These are phyloP conservation scores for Fusarium sp. DNA, from an alignment of 2,329 filamentous ascomycete genomes.

Conservation along the genomic window DNA sequence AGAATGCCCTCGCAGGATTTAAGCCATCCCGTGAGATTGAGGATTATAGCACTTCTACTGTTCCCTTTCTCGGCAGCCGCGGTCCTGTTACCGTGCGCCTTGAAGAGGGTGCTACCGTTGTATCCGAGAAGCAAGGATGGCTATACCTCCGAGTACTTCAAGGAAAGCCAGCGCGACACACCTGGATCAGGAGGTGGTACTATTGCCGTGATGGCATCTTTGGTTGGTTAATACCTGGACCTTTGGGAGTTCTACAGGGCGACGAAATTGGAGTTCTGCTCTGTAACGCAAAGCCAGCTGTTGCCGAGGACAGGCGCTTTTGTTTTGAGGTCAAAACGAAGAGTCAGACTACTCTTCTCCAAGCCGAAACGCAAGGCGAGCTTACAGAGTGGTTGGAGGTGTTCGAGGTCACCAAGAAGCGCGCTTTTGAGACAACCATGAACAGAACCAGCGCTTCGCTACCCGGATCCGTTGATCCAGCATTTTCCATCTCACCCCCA, in stretches of 20 bases:
- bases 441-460: conserved; percentile 61
- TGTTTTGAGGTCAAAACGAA: conserved; percentile 99
- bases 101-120: conserved; percentile 61
- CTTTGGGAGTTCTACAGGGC: conserved; percentile 90
- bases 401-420: conserved; percentile 94
- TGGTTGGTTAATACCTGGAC: conserved; percentile 88
- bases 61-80: conserved; percentile 83
- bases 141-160: conserved; percentile 83
- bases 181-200: conserved; percentile 93
- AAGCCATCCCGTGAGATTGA: conserved; percentile 93
- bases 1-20: conserved; percentile 74
- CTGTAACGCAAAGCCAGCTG: conserved; percentile 90
- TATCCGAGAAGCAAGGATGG: conserved; percentile 93
- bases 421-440: conserved; percentile 82
- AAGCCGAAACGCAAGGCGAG: conserved; percentile 91
- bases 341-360: conserved; percentile 86
- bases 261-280: conserved; percentile 96
- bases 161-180: conserved; percentile 89
- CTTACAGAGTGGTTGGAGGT: conserved; percentile 95
- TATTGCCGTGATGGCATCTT: conserved; percentile 97
- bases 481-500: conserved; percentile 92
- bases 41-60: conserved; percentile 89
- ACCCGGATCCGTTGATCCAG: conserved; percentile 71
- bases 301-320: conserved; percentile 92
- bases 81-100: conserved; percentile 74